Evolutionary conservation across 768 basidiomycete genomes (phyloP).

Genomic region (Cyclocybe cylindracea): DNA sequence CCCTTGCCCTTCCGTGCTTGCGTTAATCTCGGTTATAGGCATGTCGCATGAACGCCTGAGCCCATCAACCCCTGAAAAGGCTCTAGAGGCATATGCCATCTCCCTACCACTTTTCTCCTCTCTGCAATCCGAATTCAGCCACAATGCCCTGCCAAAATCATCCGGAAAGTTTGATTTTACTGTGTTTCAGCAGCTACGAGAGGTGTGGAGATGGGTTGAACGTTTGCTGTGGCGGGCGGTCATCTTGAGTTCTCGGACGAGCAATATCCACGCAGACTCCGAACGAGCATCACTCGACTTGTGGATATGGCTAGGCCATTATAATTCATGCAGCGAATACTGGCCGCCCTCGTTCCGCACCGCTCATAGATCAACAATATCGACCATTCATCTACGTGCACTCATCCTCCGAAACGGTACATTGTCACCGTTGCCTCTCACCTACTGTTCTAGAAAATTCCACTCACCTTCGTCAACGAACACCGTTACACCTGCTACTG

Average conservation of each 20-base stretch:
- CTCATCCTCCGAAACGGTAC: constrained; percentile 53
- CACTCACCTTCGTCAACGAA: constrained; percentile 13
- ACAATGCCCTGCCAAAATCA: constrained; percentile 7
- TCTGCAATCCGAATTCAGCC: constrained; percentile 47
- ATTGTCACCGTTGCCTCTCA: too few relatives aligned
- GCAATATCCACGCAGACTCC: constrained; percentile 30
- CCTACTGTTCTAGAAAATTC: not conserved
- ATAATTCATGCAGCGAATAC: constrained; percentile 57
- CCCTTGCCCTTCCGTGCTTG: not conserved
- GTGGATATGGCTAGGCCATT: constrained; percentile 67
- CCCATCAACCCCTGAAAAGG: constrained; percentile 46
- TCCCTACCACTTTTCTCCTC: constrained; percentile 56
- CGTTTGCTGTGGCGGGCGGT: constrained; percentile 81
- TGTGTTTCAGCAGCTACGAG: constrained; percentile 69
- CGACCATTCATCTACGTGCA: constrained; percentile 72
- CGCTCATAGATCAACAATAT: constrained; percentile 69
- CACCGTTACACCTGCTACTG: constrained; percentile 5
- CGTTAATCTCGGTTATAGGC: constrained; percentile 42
- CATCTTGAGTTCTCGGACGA: constrained; percentile 56
- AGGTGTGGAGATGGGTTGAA: constrained; percentile 88
- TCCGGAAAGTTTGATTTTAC: constrained; percentile 43
- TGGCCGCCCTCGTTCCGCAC: constrained; percentile 86
- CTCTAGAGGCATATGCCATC: constrained; percentile 57
- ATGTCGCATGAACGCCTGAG: constrained; percentile 71
- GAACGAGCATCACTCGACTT: constrained; percentile 31